phyloP scores from a whole-genome alignment of 352 stramenopile species.

The Thalassiosira sp. region DNA sequence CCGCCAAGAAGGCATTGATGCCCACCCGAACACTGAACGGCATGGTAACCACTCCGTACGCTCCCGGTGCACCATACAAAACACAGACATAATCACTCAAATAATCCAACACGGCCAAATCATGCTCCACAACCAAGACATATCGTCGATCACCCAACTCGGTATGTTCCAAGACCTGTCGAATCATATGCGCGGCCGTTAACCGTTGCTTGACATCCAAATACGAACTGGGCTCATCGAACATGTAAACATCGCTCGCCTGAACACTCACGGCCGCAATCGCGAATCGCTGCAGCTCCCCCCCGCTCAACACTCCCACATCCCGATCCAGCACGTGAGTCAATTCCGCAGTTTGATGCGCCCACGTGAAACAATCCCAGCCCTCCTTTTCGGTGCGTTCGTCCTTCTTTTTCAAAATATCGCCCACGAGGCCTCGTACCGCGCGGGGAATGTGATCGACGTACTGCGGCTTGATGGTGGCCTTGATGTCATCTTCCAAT shows the following conservation, averaged over 20 bases:
- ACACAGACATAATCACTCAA: slow-evolving; percentile 99
- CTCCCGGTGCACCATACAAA: slow-evolving; percentile 96
- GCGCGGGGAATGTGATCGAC: slow-evolving; percentile 99
- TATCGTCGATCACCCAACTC: slow-evolving; percentile 86
- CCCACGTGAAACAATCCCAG: slow-evolving; percentile 83
- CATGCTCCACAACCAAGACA: slow-evolving; percentile 99
- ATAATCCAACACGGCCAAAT: slow-evolving; percentile 99
- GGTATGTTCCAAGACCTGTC: slow-evolving; percentile 90
- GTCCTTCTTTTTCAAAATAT: slow-evolving; percentile 94
- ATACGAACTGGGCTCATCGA: slow-evolving; percentile 99
- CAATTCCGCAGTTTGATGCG: slow-evolving; percentile 89
- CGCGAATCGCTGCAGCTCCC: slow-evolving; percentile 99
- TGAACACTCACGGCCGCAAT: slow-evolving; percentile 96
- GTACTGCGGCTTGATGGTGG: slow-evolving; percentile 99
- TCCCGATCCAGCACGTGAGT: slow-evolving; percentile 96
- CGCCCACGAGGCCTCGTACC: slow-evolving; percentile 90
- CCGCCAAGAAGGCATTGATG: slow-evolving; percentile 99
- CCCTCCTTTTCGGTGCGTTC: slow-evolving; percentile 67
- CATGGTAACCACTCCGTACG: slow-evolving; percentile 99
- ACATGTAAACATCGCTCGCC: slow-evolving; percentile 99
- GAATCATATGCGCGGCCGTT: slow-evolving; percentile 97
- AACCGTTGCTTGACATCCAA: slow-evolving; percentile 99
- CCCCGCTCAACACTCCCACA: slow-evolving; percentile 93
- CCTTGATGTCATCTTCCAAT: slow-evolving; percentile 98
- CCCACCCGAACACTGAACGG: slow-evolving; percentile 98